Evolutionary conservation across 2,329 filamentous ascomycete genomes (phyloP), one percentile per base, ranked within the genome.

Genomic region (Neonectria faginata): DNA sequence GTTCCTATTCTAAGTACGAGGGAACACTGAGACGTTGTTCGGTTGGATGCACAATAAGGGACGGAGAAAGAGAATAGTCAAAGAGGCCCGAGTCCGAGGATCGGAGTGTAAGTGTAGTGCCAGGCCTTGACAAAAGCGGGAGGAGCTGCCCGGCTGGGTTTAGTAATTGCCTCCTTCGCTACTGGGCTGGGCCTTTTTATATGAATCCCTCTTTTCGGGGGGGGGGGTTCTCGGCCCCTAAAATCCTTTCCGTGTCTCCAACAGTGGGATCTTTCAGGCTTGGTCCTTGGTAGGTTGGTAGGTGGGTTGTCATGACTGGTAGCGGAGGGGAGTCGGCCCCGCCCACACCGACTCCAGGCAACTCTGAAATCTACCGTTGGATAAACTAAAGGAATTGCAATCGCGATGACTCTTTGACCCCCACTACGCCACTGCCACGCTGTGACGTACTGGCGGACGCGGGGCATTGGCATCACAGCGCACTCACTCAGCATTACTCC

Each of bases 41-140:
- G 42, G 41, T 42, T 63, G 51, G 55, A 48, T 54, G 55, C 25
- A 59, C 20, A 51, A 59, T 41, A 50, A 31, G 63, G 44, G 29
- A 63, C 20, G 27, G 11, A 57, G 36, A 29, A 36, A 25, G 44
- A 47, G 39, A 42, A 53, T 33, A 60, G 44, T 42, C 18, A 59
- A 55, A 59, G 52, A 27, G 39, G 36, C 16, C 8, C 20, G 41
- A 10, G 59, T 45, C 63, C 63, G 63, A 65, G 55, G 20, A 65
- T 65, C 63, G 63, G 63, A 65, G 63, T 51, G 48, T 48, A 44
- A 54, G 55, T 57, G 54, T 52, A 25, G 41, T 22, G 18, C 18
- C 29, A 18, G 42, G 55, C 45, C 7, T 41, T 16, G 29, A 57
- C 44, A 45, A 45, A 57, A 57, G 50, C 29, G 41, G 57, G 52